phyloP scores from a whole-genome alignment of 2,329 filamentous ascomycete genomes.

The Metarhizium anisopliae region DNA sequence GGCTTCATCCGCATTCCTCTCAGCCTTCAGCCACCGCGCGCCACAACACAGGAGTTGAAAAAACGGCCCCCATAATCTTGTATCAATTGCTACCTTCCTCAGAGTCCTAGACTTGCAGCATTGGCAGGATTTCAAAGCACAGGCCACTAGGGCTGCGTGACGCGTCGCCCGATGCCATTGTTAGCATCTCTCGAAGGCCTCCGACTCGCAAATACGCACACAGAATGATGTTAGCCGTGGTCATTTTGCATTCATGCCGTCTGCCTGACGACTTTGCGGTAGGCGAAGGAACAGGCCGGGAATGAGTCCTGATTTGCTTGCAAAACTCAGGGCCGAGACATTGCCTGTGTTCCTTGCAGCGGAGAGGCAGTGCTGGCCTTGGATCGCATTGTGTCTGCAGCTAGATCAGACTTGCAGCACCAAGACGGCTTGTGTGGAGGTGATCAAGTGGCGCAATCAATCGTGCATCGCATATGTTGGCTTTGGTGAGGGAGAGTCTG shows the following conservation, averaged over 20 bases:
- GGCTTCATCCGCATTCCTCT: neutral
- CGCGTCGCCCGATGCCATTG: neutral
- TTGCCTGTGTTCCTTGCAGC: neutral
- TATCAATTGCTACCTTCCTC: neutral
- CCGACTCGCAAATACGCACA: neutral
- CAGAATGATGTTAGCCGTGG: neutral
- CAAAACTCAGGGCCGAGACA: neutral
- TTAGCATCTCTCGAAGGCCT: neutral
- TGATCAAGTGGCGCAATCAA: no score
- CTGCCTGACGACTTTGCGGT: neutral
- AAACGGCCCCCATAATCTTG: neutral
- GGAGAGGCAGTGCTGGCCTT: neutral
- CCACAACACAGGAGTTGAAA: neutral
- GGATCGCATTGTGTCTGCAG: neutral
- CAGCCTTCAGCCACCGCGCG: neutral
- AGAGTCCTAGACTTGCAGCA: neutral
- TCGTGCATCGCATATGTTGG: no score
- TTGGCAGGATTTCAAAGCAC: no score
- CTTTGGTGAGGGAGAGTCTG: no score
- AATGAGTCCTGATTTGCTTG: neutral
- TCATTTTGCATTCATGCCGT: neutral
- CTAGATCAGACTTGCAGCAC: neutral
- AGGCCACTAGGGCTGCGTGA: neutral
- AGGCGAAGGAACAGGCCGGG: neutral
- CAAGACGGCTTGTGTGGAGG: neutral